Evolutionary conservation across 345 rosid species (phyloP).

Genomic region (Brassica nigra): DNA sequence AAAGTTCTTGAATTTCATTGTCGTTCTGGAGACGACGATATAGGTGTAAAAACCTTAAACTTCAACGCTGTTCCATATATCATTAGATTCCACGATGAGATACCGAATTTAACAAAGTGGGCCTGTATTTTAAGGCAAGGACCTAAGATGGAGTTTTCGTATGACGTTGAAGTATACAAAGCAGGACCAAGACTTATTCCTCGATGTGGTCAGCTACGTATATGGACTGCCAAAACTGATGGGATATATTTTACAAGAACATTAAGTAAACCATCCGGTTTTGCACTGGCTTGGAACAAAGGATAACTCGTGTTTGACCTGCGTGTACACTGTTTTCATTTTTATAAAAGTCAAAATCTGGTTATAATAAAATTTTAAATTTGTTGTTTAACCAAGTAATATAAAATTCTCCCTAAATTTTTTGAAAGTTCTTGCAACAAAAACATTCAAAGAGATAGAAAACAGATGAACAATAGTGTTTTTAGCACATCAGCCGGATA

Average conservation of each 20-base stretch:
- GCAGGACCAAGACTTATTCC: background rate
- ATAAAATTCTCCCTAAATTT: too few relatives aligned
- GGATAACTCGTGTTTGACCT: background rate
- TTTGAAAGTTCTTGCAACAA: too few relatives aligned
- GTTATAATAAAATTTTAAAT: background rate
- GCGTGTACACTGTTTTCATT: background rate
- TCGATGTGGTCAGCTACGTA: constrained; percentile 11
- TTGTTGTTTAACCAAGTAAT: background rate
- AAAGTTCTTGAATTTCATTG: background rate
- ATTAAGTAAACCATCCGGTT: background rate
- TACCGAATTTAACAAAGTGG: background rate
- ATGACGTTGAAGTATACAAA: background rate
- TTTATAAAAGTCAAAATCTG: background rate
- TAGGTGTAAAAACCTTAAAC: background rate
- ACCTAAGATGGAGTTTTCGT: background rate
- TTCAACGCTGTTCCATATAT: background rate
- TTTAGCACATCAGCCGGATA: too few relatives aligned
- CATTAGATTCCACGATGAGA: background rate
- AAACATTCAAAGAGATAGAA: too few relatives aligned
- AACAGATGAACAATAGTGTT: too few relatives aligned
- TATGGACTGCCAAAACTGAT: background rate
- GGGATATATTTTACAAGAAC: background rate
- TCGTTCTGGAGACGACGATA: background rate
- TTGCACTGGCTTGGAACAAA: background rate
- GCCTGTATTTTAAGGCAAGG: background rate